A percentile compares a stretch with the other conserved stretches of the same genome.
Evolutionary conservation across 805 yeast genomes (phyloP).

Genomic region (Starmerella geochares): DNA sequence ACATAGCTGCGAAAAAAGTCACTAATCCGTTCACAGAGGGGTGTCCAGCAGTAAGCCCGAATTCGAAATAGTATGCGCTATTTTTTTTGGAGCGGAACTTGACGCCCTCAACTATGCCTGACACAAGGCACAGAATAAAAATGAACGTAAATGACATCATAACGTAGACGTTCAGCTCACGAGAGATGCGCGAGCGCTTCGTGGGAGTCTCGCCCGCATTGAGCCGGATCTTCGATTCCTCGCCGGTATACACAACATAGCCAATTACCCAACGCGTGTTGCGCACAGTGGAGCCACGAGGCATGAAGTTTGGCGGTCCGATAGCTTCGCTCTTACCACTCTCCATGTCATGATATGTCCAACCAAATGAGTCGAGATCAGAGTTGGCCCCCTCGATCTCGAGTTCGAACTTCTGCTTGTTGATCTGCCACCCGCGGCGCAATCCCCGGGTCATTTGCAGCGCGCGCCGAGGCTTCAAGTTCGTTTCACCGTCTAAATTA

Average conservation of each 20-base stretch:
- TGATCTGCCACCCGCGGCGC: constrained; percentile 49
- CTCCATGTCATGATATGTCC: constrained; percentile 42
- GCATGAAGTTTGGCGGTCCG: constrained; percentile 49
- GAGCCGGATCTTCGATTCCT: constrained; percentile 64
- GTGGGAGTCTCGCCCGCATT: constrained; percentile 72
- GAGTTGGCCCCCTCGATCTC: constrained; percentile 68
- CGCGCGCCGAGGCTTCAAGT: constrained; percentile 50
- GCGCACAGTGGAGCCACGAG: constrained; percentile 63
- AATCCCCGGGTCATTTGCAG: constrained; percentile 46
- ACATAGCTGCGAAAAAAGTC: constrained; percentile 60
- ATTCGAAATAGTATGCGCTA: constrained; percentile 46
- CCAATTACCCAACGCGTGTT: constrained; percentile 73
- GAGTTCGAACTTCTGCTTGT: constrained; percentile 47
- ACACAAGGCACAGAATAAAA: constrained; percentile 54
- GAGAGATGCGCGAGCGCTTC: constrained; percentile 54
- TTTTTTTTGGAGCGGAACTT: constrained; percentile 43
- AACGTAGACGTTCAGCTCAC: constrained; percentile 59
- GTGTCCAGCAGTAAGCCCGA: constrained; percentile 46
- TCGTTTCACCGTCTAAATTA: constrained; percentile 68
- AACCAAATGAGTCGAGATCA: constrained; percentile 54
- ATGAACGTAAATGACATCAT: constrained; percentile 50
- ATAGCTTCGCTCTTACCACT: constrained; percentile 44
- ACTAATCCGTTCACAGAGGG: constrained; percentile 58
- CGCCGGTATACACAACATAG: constrained; percentile 64
- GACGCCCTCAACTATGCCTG: constrained; percentile 63